Evolutionary conservation across 2,329 filamentous ascomycete species (phyloP).

Genomic region (Colletotrichum noveboracense): DNA sequence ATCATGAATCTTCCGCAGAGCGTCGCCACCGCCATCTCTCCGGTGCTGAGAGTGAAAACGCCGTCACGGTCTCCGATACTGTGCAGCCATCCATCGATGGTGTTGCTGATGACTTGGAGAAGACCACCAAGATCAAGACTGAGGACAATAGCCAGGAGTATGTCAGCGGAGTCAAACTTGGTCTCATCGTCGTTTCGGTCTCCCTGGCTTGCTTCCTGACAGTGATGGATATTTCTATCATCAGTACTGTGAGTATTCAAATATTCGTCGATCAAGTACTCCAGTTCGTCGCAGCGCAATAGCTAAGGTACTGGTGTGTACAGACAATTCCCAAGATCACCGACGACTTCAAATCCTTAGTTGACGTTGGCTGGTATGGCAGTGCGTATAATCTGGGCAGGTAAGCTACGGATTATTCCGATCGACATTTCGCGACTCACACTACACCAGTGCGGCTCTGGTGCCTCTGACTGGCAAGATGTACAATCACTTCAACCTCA

Average conservation of each 20-base stretch:
- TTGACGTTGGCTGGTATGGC: not conserved
- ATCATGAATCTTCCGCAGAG: not conserved
- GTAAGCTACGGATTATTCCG: not conserved
- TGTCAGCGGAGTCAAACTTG: not conserved
- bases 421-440: not conserved
- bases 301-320: not conserved
- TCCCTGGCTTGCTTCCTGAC: not conserved
- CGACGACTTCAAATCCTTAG: not conserved
- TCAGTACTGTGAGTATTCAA: not conserved
- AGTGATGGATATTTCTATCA: not conserved
- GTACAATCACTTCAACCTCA: not conserved
- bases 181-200: not conserved
- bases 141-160: not conserved
- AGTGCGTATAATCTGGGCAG: not conserved
- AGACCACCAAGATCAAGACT: rapidly evolving
- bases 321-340: not conserved
- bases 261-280: not conserved
- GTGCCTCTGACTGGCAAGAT: not conserved
- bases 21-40: not conserved
- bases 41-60: not conserved
- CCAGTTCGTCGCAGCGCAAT: not conserved
- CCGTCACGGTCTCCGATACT: not conserved
- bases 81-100: not conserved
- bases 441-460: not conserved
- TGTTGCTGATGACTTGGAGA: not conserved